These are phyloP conservation scores for Euphorbia corollata DNA, from an alignment of 441 rosid genomes.

Conservation along the genomic window DNA sequence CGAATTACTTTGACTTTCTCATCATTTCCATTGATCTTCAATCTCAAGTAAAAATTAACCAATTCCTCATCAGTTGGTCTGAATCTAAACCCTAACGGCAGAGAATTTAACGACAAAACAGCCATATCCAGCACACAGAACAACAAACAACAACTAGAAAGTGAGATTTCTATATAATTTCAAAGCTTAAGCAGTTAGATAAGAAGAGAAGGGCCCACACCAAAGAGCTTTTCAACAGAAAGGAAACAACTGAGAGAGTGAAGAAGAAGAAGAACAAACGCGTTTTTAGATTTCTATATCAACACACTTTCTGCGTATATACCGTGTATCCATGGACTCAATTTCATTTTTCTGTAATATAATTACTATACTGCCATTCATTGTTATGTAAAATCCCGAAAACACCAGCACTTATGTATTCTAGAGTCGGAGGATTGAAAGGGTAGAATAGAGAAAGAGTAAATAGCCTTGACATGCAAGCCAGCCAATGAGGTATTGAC, in stretches of 20 bases:
- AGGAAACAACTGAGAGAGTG: constrained; percentile 14
- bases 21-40: constrained; percentile 56
- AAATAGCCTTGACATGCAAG: not conserved
- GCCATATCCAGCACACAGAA: not conserved
- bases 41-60: constrained; percentile 46
- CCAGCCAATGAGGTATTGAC: not conserved
- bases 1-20: constrained; percentile 45
- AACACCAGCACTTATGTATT: not conserved
- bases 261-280: not conserved
- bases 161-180: constrained; percentile 5
- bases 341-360: not conserved
- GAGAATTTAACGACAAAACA: constrained; percentile 21
- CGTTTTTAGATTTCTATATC: not conserved
- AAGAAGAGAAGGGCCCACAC: not conserved
- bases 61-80: constrained; percentile 44
- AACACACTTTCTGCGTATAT: not conserved
- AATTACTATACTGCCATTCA: too few species aligned
- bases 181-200: not conserved
- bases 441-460: not conserved
- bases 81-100: constrained; percentile 47
- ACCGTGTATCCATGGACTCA: not conserved
- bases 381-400: too few species aligned
- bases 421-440: not conserved
- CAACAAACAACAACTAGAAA: not conserved
- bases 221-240: not conserved